Percentiles rank a stretch among this genome's conserved stretches.
These are phyloP conservation scores for Monoraphidium neglectum DNA, from an alignment of 139 green algal species.

Conservation along the genomic window DNA sequence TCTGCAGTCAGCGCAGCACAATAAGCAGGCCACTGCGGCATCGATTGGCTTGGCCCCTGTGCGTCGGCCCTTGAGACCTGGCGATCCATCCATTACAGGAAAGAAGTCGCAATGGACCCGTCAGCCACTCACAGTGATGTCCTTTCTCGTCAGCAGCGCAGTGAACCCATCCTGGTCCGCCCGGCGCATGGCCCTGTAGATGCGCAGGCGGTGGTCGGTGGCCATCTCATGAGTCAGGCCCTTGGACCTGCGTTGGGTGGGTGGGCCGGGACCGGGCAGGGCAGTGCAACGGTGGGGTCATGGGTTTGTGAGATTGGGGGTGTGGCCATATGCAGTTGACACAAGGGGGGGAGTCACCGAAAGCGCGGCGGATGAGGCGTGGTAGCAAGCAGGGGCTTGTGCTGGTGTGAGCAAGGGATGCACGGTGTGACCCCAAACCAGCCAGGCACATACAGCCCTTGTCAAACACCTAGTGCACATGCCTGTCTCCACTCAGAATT, in stretches of 20 bases:
- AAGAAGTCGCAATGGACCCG: not conserved
- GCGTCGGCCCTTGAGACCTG: constrained; percentile 11
- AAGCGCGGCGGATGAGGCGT: not conserved
- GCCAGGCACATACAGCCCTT: not conserved
- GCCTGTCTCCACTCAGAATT: not conserved
- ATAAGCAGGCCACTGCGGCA: not conserved
- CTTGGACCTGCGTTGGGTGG: not conserved
- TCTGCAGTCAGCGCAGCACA: not conserved
- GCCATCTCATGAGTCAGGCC: constrained; percentile 11
- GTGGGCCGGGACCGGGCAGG: not conserved
- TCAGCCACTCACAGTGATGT: not conserved
- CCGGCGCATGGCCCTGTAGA: constrained; percentile 14
- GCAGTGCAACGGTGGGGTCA: no score
- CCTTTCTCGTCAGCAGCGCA: not conserved
- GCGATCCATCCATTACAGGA: constrained; percentile 4
- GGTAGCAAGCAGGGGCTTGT: not conserved
- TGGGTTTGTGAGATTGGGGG: no score
- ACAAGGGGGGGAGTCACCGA: not conserved
- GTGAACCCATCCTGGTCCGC: not conserved
- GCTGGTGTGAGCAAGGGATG: not conserved
- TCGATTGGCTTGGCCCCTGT: not conserved
- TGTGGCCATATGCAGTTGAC: no score
- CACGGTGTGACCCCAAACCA: not conserved
- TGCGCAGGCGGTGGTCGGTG: constrained; percentile 11
- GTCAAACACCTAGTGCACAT: not conserved